phyloP scores from a whole-genome alignment of 2,329 filamentous ascomycete species.

The Fusarium citri region DNA sequence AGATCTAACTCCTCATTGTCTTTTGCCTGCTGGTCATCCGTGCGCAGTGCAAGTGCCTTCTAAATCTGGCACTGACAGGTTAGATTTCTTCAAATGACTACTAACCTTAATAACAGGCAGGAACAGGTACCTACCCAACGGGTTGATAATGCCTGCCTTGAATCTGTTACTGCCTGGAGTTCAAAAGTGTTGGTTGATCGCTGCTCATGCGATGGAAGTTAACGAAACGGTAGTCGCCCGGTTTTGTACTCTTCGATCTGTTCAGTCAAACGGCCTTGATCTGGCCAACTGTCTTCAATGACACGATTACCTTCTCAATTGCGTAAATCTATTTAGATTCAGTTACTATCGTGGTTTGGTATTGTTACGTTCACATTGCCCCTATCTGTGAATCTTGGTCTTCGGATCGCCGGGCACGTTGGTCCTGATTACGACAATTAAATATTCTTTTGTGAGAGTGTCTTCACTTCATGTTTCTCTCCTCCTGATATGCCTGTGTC shows the following conservation, averaged over 20 bases:
- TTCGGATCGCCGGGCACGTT: not conserved
- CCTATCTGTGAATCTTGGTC: not conserved
- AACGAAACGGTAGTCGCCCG: not conserved
- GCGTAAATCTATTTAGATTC: not conserved
- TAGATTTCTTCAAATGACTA: not conserved
- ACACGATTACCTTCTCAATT: not conserved
- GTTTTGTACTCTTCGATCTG: not conserved
- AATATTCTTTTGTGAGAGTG: not conserved
- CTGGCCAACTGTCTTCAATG: not conserved
- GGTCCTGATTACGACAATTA: not conserved
- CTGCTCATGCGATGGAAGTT: not conserved
- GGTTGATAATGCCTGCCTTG: not conserved
- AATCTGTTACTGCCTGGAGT: not conserved
- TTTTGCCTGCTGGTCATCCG: not conserved
- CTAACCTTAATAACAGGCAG: not conserved
- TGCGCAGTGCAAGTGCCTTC: not conserved
- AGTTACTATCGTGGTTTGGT: not conserved
- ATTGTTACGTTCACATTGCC: not conserved
- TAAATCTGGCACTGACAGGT: not conserved
- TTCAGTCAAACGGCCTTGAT: not conserved
- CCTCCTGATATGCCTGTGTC: not conserved
- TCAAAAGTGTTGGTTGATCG: not conserved
- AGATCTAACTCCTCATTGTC: not conserved
- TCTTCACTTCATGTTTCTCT: not conserved
- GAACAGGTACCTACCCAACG: not conserved